phyloP scores from a whole-genome alignment of 1,284 basidiomycete species.

The Cystobasidium pallidum region DNA sequence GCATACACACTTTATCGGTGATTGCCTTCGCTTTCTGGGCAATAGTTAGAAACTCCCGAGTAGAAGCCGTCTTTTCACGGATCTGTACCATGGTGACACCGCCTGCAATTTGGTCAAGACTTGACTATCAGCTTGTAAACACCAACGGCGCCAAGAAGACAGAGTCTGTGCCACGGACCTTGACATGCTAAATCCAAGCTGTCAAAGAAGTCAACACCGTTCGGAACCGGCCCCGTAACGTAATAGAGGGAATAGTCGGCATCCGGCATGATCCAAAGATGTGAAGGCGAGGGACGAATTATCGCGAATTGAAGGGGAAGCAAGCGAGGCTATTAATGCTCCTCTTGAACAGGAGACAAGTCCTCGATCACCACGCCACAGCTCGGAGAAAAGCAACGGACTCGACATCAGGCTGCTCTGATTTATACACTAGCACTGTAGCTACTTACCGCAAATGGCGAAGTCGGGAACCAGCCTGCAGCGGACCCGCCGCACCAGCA shows the following conservation, averaged over 20 bases:
- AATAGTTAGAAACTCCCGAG: constrained; percentile 80
- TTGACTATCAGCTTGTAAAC: too few species aligned
- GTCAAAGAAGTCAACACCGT: constrained; percentile 27
- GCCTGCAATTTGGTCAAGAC: too few species aligned
- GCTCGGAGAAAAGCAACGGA: too few species aligned
- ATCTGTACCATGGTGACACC: constrained; percentile 89
- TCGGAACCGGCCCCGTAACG: constrained; percentile 46
- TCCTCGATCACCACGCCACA: too few species aligned
- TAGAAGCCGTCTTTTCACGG: constrained; percentile 79
- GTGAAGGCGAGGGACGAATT: too few species aligned
- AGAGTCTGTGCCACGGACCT: constrained; percentile 10
- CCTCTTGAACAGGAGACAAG: not conserved
- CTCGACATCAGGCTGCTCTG: too few species aligned
- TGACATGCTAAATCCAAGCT: constrained; percentile 24
- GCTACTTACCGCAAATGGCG: too few species aligned
- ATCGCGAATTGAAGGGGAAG: too few species aligned
- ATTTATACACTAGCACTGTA: too few species aligned
- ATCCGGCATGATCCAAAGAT: constrained; percentile 39
- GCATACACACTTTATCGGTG: constrained; percentile 64
- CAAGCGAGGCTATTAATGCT: too few species aligned
- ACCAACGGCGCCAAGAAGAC: too few species aligned
- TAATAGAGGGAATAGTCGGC: constrained; percentile 76
- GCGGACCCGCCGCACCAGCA: constrained; percentile 20
- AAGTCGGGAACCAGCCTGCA: constrained; percentile 20
- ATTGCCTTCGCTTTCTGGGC: constrained; percentile 72